Percentiles rank a stretch among this genome's conserved stretches.
Evolutionary conservation across 352 stramenopile genomes (phyloP).

Genomic region (Discostella stelligera): DNA sequence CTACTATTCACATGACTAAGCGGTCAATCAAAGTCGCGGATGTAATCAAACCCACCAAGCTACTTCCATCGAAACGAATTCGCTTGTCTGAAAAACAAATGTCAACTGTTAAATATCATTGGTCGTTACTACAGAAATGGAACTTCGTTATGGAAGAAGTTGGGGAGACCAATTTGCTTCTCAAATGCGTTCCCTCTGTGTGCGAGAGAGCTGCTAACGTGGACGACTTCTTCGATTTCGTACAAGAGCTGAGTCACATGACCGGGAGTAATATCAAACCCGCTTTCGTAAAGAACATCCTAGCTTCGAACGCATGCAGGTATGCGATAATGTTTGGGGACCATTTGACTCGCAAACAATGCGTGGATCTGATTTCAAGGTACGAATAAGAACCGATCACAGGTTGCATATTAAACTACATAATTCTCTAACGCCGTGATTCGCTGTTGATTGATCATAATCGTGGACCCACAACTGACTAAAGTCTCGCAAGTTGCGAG

Average conservation of each 20-base stretch:
- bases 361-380: conserved; percentile 75
- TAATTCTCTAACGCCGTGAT: background rate
- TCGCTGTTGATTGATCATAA: too few species aligned
- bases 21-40: conserved; percentile 36
- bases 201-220: conserved; percentile 79
- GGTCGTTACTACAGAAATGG: conserved; percentile 82
- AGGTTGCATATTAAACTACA: background rate
- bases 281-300: conserved; percentile 80
- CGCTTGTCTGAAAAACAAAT: conserved; percentile 78
- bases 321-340: conserved; percentile 93
- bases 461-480: background rate
- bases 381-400: background rate
- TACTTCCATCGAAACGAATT: conserved; percentile 75
- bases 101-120: conserved; percentile 60
- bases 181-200: conserved; percentile 77
- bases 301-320: conserved; percentile 88
- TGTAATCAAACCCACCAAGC: conserved; percentile 39
- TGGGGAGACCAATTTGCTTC: conserved; percentile 20
- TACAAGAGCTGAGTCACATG: conserved; percentile 75
- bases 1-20: conserved; percentile 74
- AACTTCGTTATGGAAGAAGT: conserved; percentile 81
- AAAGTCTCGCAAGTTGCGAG: conserved; percentile 82
- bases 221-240: conserved; percentile 87
- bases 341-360: conserved; percentile 81
- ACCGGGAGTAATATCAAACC: conserved; percentile 42